Percentiles rank a stretch among this genome's conserved stretches.
Conservation (phyloP, 129 eudicot genomes). For the Ambrosia trifida region DNA sequence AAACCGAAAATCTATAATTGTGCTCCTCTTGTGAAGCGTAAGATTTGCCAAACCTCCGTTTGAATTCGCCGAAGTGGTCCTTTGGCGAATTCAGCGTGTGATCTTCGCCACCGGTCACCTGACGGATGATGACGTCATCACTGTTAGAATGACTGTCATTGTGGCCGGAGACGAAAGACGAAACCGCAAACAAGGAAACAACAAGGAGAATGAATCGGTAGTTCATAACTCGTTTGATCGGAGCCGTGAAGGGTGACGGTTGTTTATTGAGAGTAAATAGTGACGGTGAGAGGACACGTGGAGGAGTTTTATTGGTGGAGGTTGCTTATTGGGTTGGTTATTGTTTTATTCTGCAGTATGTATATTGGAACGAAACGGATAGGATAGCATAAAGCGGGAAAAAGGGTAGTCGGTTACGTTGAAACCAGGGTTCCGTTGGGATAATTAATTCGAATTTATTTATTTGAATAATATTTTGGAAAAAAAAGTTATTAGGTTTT, state of each 20-base stretch:
- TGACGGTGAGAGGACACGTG: conserved; percentile 12
- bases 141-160: too few relatives aligned
- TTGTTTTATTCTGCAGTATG: not conserved
- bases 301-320: conserved; percentile 11
- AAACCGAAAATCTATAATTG: conserved; percentile 55
- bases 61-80: conserved; percentile 60
- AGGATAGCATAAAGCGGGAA: conserved; percentile 15
- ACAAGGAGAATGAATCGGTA: conserved; percentile 32
- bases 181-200: conserved; percentile 35
- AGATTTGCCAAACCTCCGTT: conserved; percentile 43
- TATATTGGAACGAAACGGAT: conserved; percentile 22
- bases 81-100: not conserved
- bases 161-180: conserved; percentile 20
- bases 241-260: not conserved
- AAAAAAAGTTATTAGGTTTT: not conserved
- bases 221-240: conserved; percentile 33
- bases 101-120: conserved; percentile 48
- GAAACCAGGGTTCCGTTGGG: not conserved
- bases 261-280: not conserved
- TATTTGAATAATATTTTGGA: too few relatives aligned
- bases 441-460: too few relatives aligned
- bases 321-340: conserved; percentile 22
- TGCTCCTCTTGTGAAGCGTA: conserved; percentile 66
- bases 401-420: not conserved
- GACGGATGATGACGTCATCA: conserved; percentile 51